Conservation (phyloP, 2,329 filamentous ascomycete species). For the Sporothrix inflata region DNA sequence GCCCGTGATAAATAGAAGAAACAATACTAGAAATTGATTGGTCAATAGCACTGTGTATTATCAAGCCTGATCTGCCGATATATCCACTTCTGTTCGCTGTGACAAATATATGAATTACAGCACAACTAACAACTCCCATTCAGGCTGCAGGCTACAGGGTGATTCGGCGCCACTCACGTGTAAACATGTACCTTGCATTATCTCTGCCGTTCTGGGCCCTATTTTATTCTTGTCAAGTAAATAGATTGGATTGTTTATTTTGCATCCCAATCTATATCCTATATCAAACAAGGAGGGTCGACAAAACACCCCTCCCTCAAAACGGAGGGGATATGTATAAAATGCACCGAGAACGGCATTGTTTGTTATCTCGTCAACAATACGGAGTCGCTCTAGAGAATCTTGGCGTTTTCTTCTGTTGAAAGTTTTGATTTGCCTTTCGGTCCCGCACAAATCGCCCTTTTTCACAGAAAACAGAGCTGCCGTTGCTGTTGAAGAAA, state of each 20-base stretch:
- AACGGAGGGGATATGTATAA: not conserved
- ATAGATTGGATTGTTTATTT: not conserved
- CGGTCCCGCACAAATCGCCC: not conserved
- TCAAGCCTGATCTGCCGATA: not conserved
- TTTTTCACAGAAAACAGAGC: not conserved
- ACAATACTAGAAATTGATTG: not conserved
- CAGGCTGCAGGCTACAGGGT: conserved; percentile 21
- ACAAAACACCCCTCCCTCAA: not conserved
- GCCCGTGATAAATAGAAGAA: not conserved
- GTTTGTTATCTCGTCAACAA: not conserved
- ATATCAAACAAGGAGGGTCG: not conserved
- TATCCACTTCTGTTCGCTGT: not conserved
- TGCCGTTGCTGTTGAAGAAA: not conserved
- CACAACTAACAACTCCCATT: not conserved
- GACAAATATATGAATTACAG: not conserved
- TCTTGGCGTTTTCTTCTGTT: not conserved
- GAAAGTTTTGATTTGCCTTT: not conserved
- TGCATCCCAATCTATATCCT: not conserved
- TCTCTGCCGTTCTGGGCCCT: not conserved
- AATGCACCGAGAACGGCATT: conserved; percentile 2
- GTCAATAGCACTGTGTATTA: not conserved
- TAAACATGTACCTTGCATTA: conserved; percentile 21
- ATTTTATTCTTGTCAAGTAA: not conserved
- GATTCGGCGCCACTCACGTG: not conserved
- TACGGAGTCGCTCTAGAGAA: not conserved